Evolutionary conservation across 2,329 filamentous ascomycete genomes (phyloP), one percentile per base, ranked within the genome.

Genomic region (Dactylonectria estremocensis): DNA sequence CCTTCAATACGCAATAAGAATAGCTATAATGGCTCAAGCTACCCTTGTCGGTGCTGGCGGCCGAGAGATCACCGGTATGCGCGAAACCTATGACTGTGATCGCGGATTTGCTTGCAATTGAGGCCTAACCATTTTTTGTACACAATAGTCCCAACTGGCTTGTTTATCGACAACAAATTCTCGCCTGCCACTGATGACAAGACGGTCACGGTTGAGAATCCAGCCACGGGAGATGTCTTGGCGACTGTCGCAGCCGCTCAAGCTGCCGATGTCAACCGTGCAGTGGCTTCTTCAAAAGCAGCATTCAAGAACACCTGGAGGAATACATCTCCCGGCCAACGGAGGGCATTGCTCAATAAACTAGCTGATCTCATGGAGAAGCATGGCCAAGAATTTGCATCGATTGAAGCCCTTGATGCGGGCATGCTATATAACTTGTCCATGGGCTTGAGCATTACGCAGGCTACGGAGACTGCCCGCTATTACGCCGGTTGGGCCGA

Each of bases 401-500:
- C 67, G 3, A 58, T 77, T 18, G 91, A 93, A 80, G 91, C 91
- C 0, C 91, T 91, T 86, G 91, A 93, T 73, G 92, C 92, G 71
- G 91, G 80, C 3, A 61, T 75, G 20, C 60, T 76, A 8, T 73
- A 68, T 66, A 45, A 43, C 13, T 64, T 64, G 31, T 74, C 70
- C 1, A 40, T 66, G 24, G 64, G 58, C 14, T 18, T 75, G 35
- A 55, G 66, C 45, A 58, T 72, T 20, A 53, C 53, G 2, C 69
- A 70, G n/a, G 64, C 69, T 16, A 64, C 67, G 6, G 73, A 72
- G 54, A 72, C 63, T 3, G 33, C 24, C 6, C 50, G 66, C 10
- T 61, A 68, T 8, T 68, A 50, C 43, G 66, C 61, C 9, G 62
- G 66, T 1, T 68, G 66, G 66, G 14, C 66, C 18, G 61, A 68